Conservation (phyloP, 148 eudicot genomes). For the Chenopodium berlandieri region DNA sequence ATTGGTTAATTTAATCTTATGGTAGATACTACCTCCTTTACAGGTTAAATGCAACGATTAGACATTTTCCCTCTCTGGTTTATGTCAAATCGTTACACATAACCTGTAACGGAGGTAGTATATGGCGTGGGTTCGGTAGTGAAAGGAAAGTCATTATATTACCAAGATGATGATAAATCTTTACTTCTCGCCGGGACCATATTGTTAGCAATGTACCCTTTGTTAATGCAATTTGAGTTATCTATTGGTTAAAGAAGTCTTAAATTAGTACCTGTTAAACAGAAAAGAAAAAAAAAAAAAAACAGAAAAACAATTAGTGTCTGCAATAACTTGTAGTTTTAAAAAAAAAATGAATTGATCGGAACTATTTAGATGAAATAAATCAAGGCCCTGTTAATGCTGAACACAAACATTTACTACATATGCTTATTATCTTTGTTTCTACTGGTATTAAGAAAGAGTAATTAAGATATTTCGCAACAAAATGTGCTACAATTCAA, state of each 20-base stretch:
- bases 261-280: not conserved
- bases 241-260: not conserved
- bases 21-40: no score
- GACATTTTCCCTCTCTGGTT: no score
- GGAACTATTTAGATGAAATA: not conserved
- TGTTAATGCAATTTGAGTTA: not conserved
- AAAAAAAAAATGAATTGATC: not conserved
- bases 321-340: not conserved
- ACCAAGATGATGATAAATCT: slow-evolving; percentile 28
- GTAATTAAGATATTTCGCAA: not conserved
- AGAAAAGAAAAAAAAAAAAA: no score
- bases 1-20: not conserved
- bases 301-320: not conserved
- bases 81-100: no score
- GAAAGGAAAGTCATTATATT: not conserved
- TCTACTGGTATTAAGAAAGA: no score
- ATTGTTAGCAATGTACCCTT: slow-evolving; percentile 1
- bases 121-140: not conserved
- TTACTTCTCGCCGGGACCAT: slow-evolving; percentile 16
- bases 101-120: no score
- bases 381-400: not conserved
- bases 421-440: no score
- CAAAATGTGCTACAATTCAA: not conserved
- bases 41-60: no score
- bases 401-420: no score